Evolutionary conservation across 805 yeast species (phyloP), one percentile per base, ranked within the genome.

Genomic region (Hanseniaspora hatyaiensis): DNA sequence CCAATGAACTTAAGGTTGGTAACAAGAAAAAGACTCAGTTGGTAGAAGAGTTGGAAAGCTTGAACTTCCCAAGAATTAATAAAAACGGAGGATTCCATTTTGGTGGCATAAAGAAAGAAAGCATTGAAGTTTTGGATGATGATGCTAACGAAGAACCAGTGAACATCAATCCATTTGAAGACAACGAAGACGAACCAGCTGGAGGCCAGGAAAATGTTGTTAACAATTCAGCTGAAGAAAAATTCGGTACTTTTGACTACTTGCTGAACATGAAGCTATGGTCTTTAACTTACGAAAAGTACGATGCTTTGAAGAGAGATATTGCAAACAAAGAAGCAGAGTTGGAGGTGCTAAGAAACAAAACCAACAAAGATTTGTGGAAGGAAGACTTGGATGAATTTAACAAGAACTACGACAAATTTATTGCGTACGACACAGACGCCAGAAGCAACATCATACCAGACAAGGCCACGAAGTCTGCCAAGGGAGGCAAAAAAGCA

Each of bases 221-320:
- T 3, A 63, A 66, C n/a, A 70, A 68, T 40, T 62, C 65, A 13
- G 69, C 62, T 62, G 73, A 59, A 42, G 80, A 77, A 20, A 65
- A 74, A 13, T 71, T 72, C 44, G 75, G 86, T 8, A 70, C 80
- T 6, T 89, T 77, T 63, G 97, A 92, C 58, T 92, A 92, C 56
- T 70, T 92, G 53, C 70, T 92, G 46, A 94, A 92, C 47, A 83
- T 92, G 95, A 76, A 87, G 30, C 79, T 92, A 53, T 86, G 96
- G 92, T 82, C 96, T 32, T 74, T 92, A 59, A 89, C 98, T 0
- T 73, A 72, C 50, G 98, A 92, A 65, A 75, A 92, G 56, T 92
- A 88, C 59, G 88, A 85, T 57, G 79, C 75, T 54, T 68, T 92
- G 54, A 67, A 87, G 56, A 71, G 72, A 47, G 94, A 88, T 60